These are phyloP conservation scores for Cenchrus fungigraminus DNA, from an alignment of 176 grass and related monocot genomes.

Conservation along the genomic window DNA sequence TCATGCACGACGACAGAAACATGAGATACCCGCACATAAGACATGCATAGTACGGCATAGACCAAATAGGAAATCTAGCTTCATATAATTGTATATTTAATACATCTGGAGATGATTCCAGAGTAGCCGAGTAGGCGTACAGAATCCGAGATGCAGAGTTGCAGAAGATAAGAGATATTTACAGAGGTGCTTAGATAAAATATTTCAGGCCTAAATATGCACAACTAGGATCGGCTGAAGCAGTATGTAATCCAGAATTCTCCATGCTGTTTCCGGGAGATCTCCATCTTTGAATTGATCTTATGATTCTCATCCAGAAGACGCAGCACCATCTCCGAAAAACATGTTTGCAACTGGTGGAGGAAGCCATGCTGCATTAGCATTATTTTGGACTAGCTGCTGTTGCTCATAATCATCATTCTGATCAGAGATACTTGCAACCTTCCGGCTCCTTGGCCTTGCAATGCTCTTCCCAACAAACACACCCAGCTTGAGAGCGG, in stretches of 20 bases:
- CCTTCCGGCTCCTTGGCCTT: constrained; percentile 63
- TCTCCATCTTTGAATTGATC: neutral
- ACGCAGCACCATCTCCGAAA: constrained; percentile 49
- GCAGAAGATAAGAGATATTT: neutral
- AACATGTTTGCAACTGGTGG: constrained; percentile 78
- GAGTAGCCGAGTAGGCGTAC: neutral
- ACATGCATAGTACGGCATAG: neutral
- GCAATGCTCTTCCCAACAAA: constrained; percentile 59
- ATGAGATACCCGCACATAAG: neutral
- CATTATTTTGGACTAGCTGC: constrained; percentile 39
- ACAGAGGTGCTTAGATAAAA: constrained; percentile 13
- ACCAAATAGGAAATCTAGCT: neutral
- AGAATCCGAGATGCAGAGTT: neutral
- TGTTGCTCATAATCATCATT: constrained; percentile 40
- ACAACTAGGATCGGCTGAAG: constrained; percentile 10
- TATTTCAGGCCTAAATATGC: constrained; percentile 42
- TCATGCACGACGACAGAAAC: neutral
- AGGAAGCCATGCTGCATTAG: constrained; percentile 52
- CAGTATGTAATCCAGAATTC: neutral
- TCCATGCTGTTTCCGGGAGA: neutral
- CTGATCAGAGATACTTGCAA: constrained; percentile 43
- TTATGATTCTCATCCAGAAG: constrained; percentile 51
- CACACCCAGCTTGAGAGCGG: constrained; percentile 67
- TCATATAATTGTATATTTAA: constrained; percentile 11
- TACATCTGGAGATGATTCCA: neutral